Conservation (phyloP, 2,329 filamentous ascomycete genomes). For the Fusarium musae region DNA sequence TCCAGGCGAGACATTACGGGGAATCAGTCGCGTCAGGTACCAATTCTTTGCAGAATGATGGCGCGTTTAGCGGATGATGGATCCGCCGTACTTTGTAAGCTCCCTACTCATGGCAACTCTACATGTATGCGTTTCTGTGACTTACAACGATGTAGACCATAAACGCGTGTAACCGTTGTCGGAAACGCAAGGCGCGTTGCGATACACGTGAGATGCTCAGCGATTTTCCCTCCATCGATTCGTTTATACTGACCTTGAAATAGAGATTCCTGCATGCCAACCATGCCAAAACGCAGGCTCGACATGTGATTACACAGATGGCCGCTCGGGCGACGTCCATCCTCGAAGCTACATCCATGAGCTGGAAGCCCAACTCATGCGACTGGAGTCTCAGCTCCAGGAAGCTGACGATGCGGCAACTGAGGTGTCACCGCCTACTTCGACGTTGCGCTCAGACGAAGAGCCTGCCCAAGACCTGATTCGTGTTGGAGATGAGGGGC, state of each 20-base stretch:
- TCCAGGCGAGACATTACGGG: not conserved
- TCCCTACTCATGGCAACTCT: too few relatives aligned
- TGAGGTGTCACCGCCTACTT: not conserved
- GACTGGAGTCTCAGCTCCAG: not conserved
- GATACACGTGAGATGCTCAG: not conserved
- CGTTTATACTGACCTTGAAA: not conserved
- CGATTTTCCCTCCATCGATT: accelerated
- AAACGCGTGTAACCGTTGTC: slow-evolving; percentile 19
- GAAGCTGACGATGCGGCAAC: not conserved
- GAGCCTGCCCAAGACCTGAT: not conserved
- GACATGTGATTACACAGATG: slow-evolving; percentile 12
- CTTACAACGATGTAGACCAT: not conserved
- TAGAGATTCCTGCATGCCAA: slow-evolving; percentile 12
- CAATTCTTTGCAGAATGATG: not conserved
- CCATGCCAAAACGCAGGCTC: slow-evolving; percentile 12
- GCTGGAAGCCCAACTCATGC: not conserved
- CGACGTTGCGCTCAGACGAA: not conserved
- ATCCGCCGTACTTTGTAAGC: slow-evolving; percentile 8
- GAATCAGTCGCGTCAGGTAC: not conserved
- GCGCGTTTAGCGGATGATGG: not conserved
- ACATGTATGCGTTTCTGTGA: too few relatives aligned
- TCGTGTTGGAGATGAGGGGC: not conserved
- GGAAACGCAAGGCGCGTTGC: slow-evolving; percentile 18
- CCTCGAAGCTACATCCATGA: slow-evolving; percentile 9
- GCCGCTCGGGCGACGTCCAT: not conserved